Evolutionary conservation across 1,139 yeast species (phyloP), one percentile per base, ranked within the genome.

Genomic region (Lodderomyces beijingensis): DNA sequence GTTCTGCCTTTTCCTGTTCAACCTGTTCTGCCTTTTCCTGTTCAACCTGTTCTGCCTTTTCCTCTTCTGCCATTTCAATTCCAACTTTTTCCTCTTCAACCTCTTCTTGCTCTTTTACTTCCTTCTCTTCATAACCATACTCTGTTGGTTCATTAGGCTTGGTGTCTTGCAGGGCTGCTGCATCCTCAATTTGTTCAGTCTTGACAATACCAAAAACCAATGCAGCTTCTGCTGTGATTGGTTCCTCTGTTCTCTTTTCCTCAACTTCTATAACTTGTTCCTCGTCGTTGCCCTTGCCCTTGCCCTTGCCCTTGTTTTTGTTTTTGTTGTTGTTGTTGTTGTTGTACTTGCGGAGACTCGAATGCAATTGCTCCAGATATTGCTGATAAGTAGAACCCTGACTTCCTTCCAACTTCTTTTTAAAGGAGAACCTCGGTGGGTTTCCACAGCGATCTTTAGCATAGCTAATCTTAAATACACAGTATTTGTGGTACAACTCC

Each of bases 361-460:
- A 36, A 22, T 38, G 42, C 20, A 37, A 33, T 22, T 36, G 38
- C 25, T 40, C 37, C 26, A 36, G 41, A 25, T 35, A 41, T 28
- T 31, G 34, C 27, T 44, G 37, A 30, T 42, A 42, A 25, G 45
- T 39, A 16, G 47, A 35, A 3, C 36, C 41, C 10, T 11, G 23
- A 20, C 25, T 30, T 5, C 36, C 40, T 17, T 30, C 27, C 2
- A 31, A 30, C 32, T 57, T 58, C 44, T 65, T 63, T 44, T 55
- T 63, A 51, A 56, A 66, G 41, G 59, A 62, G 46, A 64, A 65
- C 37, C 65, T 67, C 12, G 73, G 70, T 4, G 69, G 70, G 39
- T 65, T 65, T 2, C 71, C 74, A 49, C 74, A 68, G 39, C 74
- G 50, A 42, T 68, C 74, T 47, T 68, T 68, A 12, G 68, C 74